Conservation (phyloP, 148 eudicot genomes). For the Spergularia bocconei region DNA sequence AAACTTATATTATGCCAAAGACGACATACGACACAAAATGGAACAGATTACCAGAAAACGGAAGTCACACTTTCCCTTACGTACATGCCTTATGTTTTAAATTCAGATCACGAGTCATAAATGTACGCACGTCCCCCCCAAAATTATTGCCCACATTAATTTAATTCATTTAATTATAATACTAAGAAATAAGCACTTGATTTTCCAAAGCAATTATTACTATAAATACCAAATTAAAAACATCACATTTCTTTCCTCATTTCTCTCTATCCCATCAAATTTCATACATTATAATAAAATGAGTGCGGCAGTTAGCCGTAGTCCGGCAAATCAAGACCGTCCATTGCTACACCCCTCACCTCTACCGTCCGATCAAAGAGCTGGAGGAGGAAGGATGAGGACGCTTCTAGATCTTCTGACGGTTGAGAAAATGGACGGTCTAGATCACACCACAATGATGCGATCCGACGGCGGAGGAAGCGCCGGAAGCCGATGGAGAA, state of each 20-base stretch:
- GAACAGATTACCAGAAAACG: no score
- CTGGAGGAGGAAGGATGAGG: constrained; percentile 30
- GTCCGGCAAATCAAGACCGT: constrained; percentile 24
- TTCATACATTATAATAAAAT: not conserved
- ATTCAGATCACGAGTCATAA: constrained; percentile 25
- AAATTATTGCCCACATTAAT: not conserved
- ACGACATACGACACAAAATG: no score
- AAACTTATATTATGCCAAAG: no score
- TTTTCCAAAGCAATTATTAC: not conserved
- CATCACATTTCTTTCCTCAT: not conserved
- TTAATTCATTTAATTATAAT: not conserved
- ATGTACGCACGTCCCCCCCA: constrained; percentile 19
- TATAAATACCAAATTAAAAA: not conserved
- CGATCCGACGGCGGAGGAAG: not conserved
- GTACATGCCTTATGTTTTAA: not conserved
- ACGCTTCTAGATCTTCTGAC: constrained; percentile 56
- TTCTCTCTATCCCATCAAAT: not conserved
- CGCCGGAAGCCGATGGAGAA: constrained; percentile 36
- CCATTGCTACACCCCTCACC: constrained; percentile 20
- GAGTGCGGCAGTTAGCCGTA: constrained; percentile 22
- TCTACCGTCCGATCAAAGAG: constrained; percentile 24
- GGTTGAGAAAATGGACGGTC: constrained; percentile 60
- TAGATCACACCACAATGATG: constrained; percentile 24
- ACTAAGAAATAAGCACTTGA: not conserved
- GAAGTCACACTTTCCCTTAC: not conserved